A percentile compares a stretch with the other conserved stretches of the same genome.
Evolutionary conservation across 805 yeast species (phyloP).

Genomic region (Priceomyces medius): DNA sequence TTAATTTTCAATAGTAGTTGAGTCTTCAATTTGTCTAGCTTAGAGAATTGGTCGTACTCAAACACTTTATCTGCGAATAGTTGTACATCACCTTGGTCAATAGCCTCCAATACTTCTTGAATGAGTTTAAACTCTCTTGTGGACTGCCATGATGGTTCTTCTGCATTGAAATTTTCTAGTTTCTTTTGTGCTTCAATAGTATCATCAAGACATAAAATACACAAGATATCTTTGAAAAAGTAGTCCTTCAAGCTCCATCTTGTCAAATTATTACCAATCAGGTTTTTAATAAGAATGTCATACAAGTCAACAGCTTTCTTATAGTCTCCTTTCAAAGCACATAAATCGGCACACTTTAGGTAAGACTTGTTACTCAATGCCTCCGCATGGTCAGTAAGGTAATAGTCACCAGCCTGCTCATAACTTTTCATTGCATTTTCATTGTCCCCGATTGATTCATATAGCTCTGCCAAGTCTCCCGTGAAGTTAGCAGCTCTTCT

Average conservation of each 20-base stretch:
- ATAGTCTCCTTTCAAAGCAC: slow-evolving; percentile 68
- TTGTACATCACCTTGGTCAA: slow-evolving; percentile 77
- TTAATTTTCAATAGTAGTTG: slow-evolving; percentile 80
- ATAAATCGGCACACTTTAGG: slow-evolving; percentile 84
- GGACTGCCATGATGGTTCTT: slow-evolving; percentile 74
- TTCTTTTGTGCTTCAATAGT: slow-evolving; percentile 80
- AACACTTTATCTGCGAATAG: slow-evolving; percentile 68
- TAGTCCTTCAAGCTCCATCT: slow-evolving; percentile 94
- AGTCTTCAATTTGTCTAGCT: slow-evolving; percentile 90
- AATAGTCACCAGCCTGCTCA: slow-evolving; percentile 96
- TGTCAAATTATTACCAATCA: slow-evolving; percentile 69
- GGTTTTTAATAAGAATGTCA: slow-evolving; percentile 74
- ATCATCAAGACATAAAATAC: slow-evolving; percentile 83
- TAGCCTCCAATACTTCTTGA: slow-evolving; percentile 66
- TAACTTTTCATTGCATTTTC: slow-evolving; percentile 72
- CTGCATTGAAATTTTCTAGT: slow-evolving; percentile 56
- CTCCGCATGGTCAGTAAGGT: slow-evolving; percentile 86
- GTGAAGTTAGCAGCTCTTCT: slow-evolving; percentile 94
- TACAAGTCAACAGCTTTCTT: slow-evolving; percentile 72
- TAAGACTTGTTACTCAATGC: slow-evolving; percentile 87
- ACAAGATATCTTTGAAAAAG: slow-evolving; percentile 77
- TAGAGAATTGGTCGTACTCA: slow-evolving; percentile 83
- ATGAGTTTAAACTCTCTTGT: slow-evolving; percentile 76
- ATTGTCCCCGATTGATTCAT: slow-evolving; percentile 69
- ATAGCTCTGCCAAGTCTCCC: slow-evolving; percentile 83